Evolutionary conservation across 2,329 filamentous ascomycete genomes (phyloP).

Genomic region (Blumeria graminis): DNA sequence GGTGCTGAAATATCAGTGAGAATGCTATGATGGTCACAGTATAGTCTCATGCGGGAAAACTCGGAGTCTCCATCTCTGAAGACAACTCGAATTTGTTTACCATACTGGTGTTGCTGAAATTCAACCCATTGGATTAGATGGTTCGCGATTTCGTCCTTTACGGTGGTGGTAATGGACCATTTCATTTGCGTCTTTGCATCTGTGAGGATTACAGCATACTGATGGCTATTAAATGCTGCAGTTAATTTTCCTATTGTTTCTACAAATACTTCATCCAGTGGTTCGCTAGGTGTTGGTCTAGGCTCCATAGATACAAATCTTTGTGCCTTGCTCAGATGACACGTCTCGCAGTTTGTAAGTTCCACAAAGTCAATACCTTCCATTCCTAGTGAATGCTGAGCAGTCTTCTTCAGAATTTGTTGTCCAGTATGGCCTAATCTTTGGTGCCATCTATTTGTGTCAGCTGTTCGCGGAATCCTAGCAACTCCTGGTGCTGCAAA

Average conservation of each 20-base stretch:
- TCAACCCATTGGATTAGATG: not conserved
- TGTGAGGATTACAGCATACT: not conserved
- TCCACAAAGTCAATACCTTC: not conserved
- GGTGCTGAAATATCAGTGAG: not conserved
- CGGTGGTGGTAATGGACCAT: not conserved
- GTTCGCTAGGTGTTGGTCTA: not conserved
- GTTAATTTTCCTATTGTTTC: not conserved
- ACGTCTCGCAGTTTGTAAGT: not conserved
- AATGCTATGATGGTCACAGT: not conserved
- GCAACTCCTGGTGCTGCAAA: not conserved
- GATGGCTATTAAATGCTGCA: not conserved
- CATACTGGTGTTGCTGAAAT: not conserved
- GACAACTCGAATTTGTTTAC: not conserved
- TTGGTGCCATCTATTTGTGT: not conserved
- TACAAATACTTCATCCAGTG: no score
- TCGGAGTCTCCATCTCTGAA: not conserved
- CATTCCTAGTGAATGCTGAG: not conserved
- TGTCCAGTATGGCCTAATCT: not conserved
- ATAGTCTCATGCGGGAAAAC: not conserved
- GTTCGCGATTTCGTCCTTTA: not conserved
- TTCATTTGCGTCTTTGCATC: not conserved
- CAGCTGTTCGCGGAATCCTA: not conserved
- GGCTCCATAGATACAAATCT: not conserved
- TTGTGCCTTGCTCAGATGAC: not conserved
- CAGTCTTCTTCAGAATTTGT: not conserved